A percentile compares a stretch with the other conserved stretches of the same genome.
Evolutionary conservation across 257 asterid species (phyloP).

Genomic region (Fraxinus excelsior): DNA sequence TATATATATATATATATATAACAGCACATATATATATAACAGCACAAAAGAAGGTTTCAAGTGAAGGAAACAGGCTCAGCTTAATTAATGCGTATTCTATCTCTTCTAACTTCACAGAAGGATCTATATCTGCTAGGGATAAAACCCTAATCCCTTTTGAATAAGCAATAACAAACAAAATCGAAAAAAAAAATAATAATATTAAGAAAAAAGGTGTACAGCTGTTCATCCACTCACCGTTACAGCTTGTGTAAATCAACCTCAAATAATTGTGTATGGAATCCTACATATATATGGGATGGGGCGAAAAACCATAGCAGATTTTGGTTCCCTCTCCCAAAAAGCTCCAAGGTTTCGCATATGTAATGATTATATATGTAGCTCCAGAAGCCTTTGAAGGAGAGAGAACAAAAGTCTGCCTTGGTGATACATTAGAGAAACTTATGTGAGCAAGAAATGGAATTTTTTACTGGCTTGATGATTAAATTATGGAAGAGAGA

Average conservation of each 20-base stretch:
- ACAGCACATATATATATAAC: too few species aligned
- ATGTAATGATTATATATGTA: conserved; percentile 1
- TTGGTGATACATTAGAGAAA: conserved; percentile 22
- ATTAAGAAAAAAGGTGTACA: neutral
- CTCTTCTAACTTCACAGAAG: too few species aligned
- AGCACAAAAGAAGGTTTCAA: too few species aligned
- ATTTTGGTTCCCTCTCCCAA: neutral
- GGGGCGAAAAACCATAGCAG: neutral
- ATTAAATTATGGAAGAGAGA: conserved; percentile 5
- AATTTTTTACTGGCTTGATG: neutral
- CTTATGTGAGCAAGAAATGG: neutral
- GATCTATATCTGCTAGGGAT: too few species aligned
- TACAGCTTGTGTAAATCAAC: too few species aligned
- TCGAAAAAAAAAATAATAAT: too few species aligned
- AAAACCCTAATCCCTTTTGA: too few species aligned
- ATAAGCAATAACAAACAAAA: too few species aligned
- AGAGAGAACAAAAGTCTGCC: conserved; percentile 53
- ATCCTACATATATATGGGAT: too few species aligned
- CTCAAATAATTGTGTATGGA: neutral
- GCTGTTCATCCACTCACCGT: neutral
- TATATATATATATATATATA: too few species aligned
- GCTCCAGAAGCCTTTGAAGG: conserved; percentile 73
- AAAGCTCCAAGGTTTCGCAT: neutral
- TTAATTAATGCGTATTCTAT: too few species aligned
- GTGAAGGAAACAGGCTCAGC: too few species aligned